These are phyloP conservation scores for Spizellomyces punctatus DNA, from an alignment of 192 early-diverging fungal species.

Conservation along the genomic window DNA sequence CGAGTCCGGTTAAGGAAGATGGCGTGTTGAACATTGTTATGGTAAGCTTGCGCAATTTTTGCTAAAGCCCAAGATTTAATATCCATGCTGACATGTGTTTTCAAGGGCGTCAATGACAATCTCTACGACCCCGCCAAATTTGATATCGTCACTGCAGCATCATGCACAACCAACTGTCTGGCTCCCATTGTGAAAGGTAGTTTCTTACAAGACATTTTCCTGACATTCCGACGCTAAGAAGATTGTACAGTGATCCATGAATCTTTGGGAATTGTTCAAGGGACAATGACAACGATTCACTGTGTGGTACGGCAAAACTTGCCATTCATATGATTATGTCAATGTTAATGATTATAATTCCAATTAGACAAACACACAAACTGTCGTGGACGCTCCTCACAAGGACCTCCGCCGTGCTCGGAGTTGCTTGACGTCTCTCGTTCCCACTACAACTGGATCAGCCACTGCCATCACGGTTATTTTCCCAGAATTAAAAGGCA, in stretches of 20 bases:
- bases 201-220: not conserved
- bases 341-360: slow-evolving; percentile 1
- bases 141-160: slow-evolving; percentile 24
- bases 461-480: slow-evolving; percentile 31
- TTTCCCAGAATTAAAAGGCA: slow-evolving; percentile 20
- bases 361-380: slow-evolving; percentile 28
- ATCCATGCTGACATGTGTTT: not conserved
- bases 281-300: slow-evolving; percentile 19
- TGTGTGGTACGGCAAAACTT: slow-evolving; percentile 13
- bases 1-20: slow-evolving; percentile 29
- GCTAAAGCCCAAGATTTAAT: not conserved
- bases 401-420: slow-evolving; percentile 27
- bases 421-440: slow-evolving; percentile 27
- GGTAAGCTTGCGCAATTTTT: not conserved
- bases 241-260: slow-evolving; percentile 21
- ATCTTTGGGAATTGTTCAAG: slow-evolving; percentile 19
- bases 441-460: slow-evolving; percentile 27
- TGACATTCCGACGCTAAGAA: not conserved
- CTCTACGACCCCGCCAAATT: slow-evolving; percentile 14
- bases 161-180: slow-evolving; percentile 23
- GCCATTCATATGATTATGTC: not conserved
- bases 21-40: slow-evolving; percentile 30
- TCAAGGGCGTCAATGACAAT: slow-evolving; percentile 16
- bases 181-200: slow-evolving; percentile 23
- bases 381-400: slow-evolving; percentile 26